phyloP scores from a whole-genome alignment of 208 protist genomes.

The Wallacemonas sp. region DNA sequence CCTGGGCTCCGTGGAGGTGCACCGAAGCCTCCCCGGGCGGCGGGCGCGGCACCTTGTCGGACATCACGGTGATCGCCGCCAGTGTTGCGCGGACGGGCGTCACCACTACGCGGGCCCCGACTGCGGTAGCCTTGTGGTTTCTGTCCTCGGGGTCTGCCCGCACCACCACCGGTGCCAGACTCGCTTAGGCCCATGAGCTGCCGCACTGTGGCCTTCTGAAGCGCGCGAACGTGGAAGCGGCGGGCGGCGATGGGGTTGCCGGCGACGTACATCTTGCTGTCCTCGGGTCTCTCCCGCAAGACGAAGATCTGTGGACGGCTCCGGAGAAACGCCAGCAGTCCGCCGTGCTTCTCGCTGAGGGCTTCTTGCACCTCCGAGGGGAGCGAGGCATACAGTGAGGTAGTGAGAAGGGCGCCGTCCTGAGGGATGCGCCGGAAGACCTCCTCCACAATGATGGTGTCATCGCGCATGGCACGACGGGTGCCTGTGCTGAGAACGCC shows the following conservation, averaged over 20 bases:
- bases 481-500: slow-evolving; percentile 54
- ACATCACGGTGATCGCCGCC: slow-evolving; percentile 1
- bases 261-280: slow-evolving; percentile 57
- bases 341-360: slow-evolving; percentile 68
- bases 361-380: slow-evolving; percentile 64
- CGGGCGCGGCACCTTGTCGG: neutral
- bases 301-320: slow-evolving; percentile 78
- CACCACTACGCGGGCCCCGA: too few relatives aligned
- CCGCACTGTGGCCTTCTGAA: slow-evolving; percentile 72
- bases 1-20: too few relatives aligned
- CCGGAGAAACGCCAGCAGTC: slow-evolving; percentile 63
- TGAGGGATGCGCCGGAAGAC: slow-evolving; percentile 55
- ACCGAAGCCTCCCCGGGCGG: too few relatives aligned
- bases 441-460: slow-evolving; percentile 44
- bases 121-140: neutral
- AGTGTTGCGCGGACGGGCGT: too few relatives aligned
- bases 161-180: neutral
- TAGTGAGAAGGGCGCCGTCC: slow-evolving; percentile 63
- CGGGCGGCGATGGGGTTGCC: slow-evolving; percentile 57
- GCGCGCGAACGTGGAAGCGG: slow-evolving; percentile 45
- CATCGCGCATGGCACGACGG: slow-evolving; percentile 65
- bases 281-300: slow-evolving; percentile 38
- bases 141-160: neutral
- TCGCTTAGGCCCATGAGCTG: slow-evolving; percentile 60
- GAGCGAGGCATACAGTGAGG: slow-evolving; percentile 58